Conservation (phyloP, 257 asterid species). For the Jacaranda copaia region DNA sequence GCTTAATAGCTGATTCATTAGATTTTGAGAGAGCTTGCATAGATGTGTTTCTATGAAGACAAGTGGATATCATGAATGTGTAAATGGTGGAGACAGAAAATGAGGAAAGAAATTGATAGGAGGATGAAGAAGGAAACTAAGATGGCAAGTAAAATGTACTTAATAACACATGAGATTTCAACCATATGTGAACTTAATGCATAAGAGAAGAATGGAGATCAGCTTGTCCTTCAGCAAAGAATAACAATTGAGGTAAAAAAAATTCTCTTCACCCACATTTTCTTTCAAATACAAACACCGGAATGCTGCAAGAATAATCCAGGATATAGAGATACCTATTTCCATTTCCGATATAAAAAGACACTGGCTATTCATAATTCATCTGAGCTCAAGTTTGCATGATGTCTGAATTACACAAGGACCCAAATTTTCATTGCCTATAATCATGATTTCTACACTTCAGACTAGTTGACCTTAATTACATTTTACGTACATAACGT, state of each 20-base stretch:
- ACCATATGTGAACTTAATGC: background rate
- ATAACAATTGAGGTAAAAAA: background rate
- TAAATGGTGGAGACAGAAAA: too few species aligned
- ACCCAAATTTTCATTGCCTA: background rate
- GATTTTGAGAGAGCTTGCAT: background rate
- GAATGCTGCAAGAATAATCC: background rate
- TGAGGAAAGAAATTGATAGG: too few species aligned
- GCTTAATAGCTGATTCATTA: background rate
- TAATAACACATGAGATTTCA: too few species aligned
- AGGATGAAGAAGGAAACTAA: too few species aligned
- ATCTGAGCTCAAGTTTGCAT: background rate
- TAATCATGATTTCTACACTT: too few species aligned
- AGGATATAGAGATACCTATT: background rate
- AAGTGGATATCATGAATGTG: too few species aligned
- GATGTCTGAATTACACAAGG: background rate
- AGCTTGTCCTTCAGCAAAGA: background rate
- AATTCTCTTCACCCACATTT: background rate
- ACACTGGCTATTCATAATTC: conserved; percentile 15
- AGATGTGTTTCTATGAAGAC: background rate
- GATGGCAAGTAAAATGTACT: too few species aligned
- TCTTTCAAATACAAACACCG: background rate
- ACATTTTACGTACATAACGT: background rate
- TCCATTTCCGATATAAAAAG: background rate
- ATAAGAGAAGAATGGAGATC: background rate
- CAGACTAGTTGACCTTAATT: background rate